phyloP scores from a whole-genome alignment of 2,329 filamentous ascomycete genomes.

The Hortaea werneckii region DNA sequence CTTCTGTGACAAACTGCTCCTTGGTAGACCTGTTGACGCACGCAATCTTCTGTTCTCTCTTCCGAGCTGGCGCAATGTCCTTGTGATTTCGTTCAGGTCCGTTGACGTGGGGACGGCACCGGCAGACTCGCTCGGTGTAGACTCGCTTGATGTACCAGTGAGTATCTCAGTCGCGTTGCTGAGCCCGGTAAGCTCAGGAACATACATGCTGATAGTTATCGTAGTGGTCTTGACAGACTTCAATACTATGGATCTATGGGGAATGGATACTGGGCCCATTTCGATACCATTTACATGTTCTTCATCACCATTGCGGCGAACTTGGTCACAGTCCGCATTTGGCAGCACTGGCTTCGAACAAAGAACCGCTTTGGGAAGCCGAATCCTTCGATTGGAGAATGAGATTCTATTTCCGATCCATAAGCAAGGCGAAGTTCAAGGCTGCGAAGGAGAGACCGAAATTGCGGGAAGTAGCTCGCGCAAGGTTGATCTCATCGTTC shows the following conservation, averaged over 20 bases:
- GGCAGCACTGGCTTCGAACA: not conserved
- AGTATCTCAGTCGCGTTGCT: constrained; percentile 4
- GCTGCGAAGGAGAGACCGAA: no score
- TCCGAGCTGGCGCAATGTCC: constrained; percentile 5
- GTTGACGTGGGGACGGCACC: not conserved
- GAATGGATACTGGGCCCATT: not conserved
- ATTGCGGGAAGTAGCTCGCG: no score
- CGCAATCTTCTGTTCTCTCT: not conserved
- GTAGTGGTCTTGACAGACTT: not conserved
- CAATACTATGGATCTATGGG: not conserved
- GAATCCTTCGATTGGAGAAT: not conserved
- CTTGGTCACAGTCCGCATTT: not conserved
- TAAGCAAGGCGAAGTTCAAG: no score
- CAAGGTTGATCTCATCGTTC: no score
- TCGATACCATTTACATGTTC: not conserved
- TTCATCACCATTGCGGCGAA: not conserved
- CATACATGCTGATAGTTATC: constrained; percentile 7
- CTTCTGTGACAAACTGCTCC: not conserved
- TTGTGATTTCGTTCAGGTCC: constrained; percentile 2
- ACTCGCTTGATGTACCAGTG: not conserved
- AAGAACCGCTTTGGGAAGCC: not conserved
- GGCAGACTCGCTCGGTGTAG: not conserved
- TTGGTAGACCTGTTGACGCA: constrained; percentile 1
- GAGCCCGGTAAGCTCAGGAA: constrained; percentile 10
- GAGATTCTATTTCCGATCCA: no score